These are phyloP conservation scores for Aspergillus jensenii DNA, from an alignment of 2,329 filamentous ascomycete genomes.

Conservation along the genomic window DNA sequence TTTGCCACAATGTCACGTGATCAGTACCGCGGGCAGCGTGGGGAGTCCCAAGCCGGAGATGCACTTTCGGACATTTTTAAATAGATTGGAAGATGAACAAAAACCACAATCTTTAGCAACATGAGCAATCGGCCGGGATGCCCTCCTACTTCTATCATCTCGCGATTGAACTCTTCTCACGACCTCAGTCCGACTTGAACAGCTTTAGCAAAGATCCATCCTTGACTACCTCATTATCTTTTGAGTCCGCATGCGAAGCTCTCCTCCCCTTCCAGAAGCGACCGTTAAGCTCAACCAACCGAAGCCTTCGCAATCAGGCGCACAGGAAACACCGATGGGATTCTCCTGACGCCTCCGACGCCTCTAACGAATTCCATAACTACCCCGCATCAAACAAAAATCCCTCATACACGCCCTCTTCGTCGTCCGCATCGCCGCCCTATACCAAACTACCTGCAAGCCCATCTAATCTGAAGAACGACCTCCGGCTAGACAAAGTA, in stretches of 20 bases:
- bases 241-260: slow-evolving; percentile 38
- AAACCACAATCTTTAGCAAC: slow-evolving; percentile 16
- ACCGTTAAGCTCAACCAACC: slow-evolving; percentile 16
- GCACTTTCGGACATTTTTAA: background rate
- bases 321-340: slow-evolving; percentile 15
- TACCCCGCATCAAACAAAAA: slow-evolving; percentile 7
- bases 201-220: slow-evolving; percentile 11
- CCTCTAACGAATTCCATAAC: slow-evolving; percentile 6
- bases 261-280: slow-evolving; percentile 38
- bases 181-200: slow-evolving; percentile 20
- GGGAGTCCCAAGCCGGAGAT: background rate
- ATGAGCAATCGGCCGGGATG: slow-evolving; percentile 47
- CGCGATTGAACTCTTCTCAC: slow-evolving; percentile 58
- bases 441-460: slow-evolving; percentile 21
- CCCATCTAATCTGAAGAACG: slow-evolving; percentile 39
- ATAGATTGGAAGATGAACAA: background rate
- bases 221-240: slow-evolving; percentile 25
- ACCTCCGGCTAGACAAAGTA: slow-evolving; percentile 82
- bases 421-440: slow-evolving; percentile 10
- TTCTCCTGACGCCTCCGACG: background rate
- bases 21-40: background rate
- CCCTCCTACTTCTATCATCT: slow-evolving; percentile 65
- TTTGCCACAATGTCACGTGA: background rate
- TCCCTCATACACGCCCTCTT: background rate
- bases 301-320: slow-evolving; percentile 7